A percentile compares a stretch with the other conserved stretches of the same genome.
Evolutionary conservation across 495 filamentous ascomycete genomes (phyloP).

Genomic region (Cryomyces minteri): DNA sequence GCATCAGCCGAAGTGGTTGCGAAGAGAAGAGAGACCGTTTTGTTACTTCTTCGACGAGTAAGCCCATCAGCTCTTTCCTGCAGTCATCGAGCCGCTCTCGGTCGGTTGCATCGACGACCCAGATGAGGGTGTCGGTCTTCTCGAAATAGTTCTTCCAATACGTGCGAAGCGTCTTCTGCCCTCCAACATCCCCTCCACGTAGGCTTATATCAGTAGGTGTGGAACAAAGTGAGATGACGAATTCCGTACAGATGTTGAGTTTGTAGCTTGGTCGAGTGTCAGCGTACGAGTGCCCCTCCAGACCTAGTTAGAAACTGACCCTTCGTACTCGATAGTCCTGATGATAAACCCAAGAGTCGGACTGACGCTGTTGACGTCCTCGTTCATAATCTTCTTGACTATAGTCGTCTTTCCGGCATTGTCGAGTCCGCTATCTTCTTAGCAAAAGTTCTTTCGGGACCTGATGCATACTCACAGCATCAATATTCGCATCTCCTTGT

Average conservation of each 20-base stretch:
- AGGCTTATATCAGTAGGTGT: not conserved
- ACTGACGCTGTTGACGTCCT: conserved; percentile 84
- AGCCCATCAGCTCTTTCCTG: conserved; percentile 61
- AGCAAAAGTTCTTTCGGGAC: not conserved
- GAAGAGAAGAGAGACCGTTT: not conserved
- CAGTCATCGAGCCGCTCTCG: conserved; percentile 73
- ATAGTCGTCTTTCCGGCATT: conserved; percentile 99
- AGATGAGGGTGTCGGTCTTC: conserved; percentile 87
- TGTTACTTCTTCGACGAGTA: conserved; percentile 78
- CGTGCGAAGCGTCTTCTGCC: conserved; percentile 88
- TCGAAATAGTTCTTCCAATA: conserved; percentile 99
- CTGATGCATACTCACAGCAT: conserved; percentile 51
- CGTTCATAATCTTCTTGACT: conserved; percentile 87
- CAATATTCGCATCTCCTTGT: conserved; percentile 91
- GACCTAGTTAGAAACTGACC: conserved; percentile 32
- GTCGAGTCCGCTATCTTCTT: conserved; percentile 54
- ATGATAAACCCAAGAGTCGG: conserved; percentile 96
- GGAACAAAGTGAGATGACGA: not conserved
- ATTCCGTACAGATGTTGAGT: conserved; percentile 86
- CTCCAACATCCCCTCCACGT: conserved; percentile 80
- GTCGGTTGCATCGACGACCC: conserved; percentile 96
- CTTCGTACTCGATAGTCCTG: conserved; percentile 91
- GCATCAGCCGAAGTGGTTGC: not conserved
- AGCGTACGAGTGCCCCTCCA: not conserved
- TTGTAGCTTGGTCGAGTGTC: conserved; percentile 48